These are phyloP conservation scores for Ogataea nakhonphanomensis DNA, from an alignment of 805 yeast genomes.

Conservation along the genomic window DNA sequence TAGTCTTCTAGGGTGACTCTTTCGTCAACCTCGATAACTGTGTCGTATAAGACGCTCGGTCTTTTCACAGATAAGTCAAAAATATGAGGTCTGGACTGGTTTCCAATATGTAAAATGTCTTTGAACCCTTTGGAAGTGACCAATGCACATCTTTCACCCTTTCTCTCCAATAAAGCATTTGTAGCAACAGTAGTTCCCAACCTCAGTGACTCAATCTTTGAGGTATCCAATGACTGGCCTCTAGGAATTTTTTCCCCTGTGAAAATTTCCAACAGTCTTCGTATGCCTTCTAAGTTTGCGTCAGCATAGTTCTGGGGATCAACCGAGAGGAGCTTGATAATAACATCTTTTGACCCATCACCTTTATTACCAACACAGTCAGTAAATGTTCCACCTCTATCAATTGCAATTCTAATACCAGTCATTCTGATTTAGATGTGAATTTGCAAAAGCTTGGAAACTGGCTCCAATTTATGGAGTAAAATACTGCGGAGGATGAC, in stretches of 20 bases:
- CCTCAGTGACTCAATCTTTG: constrained; percentile 62
- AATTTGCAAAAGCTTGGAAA: too few species aligned
- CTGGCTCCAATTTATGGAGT: too few species aligned
- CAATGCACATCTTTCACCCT: constrained; percentile 85
- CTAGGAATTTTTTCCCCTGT: constrained; percentile 55
- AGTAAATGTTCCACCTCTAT: constrained; percentile 89
- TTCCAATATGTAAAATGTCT: constrained; percentile 81
- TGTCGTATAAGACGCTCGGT: constrained; percentile 66
- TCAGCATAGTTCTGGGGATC: constrained; percentile 86
- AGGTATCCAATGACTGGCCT: constrained; percentile 56
- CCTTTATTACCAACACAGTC: constrained; percentile 60
- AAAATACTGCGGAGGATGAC: too few species aligned
- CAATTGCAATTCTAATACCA: constrained; percentile 42
- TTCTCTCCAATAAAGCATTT: constrained; percentile 87
- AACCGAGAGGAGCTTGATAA: constrained; percentile 78
- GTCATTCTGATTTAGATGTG: constrained; percentile 7
- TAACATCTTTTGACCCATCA: constrained; percentile 53
- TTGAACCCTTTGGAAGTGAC: constrained; percentile 85
- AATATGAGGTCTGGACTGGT: constrained; percentile 86
- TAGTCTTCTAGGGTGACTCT: constrained; percentile 81
- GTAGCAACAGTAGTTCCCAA: constrained; percentile 98
- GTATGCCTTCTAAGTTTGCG: constrained; percentile 90
- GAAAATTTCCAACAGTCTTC: constrained; percentile 66
- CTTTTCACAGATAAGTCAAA: constrained; percentile 77
- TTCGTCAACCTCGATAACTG: constrained; percentile 84